A percentile compares a stretch with the other conserved stretches of the same genome.
These are phyloP conservation scores for Leucoagaricus sp. DNA, from an alignment of 1,284 basidiomycete genomes.

Conservation along the genomic window DNA sequence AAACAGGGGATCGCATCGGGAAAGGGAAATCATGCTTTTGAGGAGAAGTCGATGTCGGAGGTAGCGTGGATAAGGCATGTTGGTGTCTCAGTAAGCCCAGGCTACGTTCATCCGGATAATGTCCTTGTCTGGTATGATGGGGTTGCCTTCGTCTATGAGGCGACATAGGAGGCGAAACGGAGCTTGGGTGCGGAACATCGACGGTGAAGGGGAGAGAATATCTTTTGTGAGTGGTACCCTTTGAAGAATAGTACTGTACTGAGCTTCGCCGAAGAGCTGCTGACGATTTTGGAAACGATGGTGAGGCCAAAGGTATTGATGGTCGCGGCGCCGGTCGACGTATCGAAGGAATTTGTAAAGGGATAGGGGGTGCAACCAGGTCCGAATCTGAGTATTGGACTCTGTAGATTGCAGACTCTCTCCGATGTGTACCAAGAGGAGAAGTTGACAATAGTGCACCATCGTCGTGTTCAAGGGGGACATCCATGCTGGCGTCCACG, in stretches of 20 bases:
- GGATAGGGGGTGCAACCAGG: neutral
- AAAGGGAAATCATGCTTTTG: neutral
- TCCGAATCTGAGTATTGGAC: neutral
- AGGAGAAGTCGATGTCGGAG: neutral
- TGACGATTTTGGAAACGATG: neutral
- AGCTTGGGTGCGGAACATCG: neutral
- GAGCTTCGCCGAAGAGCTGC: slow-evolving; percentile 5
- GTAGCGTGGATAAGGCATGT: neutral
- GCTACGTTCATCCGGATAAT: neutral
- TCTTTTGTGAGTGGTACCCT: neutral
- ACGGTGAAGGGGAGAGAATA: neutral
- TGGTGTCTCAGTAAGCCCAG: neutral
- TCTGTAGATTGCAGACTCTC: slow-evolving; percentile 1
- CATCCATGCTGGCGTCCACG: neutral
- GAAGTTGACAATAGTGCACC: neutral
- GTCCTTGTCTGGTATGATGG: neutral
- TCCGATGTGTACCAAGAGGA: neutral
- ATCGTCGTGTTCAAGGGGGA: neutral
- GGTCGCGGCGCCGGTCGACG: neutral
- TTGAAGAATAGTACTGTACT: slow-evolving; percentile 6
- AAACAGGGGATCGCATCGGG: neutral
- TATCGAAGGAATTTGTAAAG: neutral
- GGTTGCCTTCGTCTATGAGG: neutral
- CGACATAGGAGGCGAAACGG: neutral
- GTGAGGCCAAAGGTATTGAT: neutral